Base-by-base conservation (phyloP, 2,329 filamentous ascomycete species). In the Pseudogymnoascus sp. region DNA sequence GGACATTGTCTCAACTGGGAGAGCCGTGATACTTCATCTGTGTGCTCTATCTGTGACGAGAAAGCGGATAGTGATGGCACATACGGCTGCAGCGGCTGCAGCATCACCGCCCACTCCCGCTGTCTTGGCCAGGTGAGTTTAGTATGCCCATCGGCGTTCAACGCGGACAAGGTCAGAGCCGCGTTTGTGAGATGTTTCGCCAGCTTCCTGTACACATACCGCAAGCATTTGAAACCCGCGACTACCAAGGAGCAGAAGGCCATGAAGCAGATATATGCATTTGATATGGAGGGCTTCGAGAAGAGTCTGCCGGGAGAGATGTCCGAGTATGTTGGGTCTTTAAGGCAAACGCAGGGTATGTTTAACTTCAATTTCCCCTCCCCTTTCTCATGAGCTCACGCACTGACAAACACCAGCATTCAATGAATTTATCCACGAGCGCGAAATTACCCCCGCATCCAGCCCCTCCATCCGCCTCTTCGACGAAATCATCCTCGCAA, bases 401-500 rank as follows among this genome's bases (percentile, higher is more conserved):
- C 18, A 78, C 77, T 80, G 64, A 78, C 73, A 12, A 76, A 74
- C 69, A 31, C 42, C 42, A 85, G 84, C 78, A 58, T 91, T 92
- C 72, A 91, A 91, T 67, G 89, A 93, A 72, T 94, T 94, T 73
- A 89, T 94, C 65, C 88, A 93, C 69, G 88, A 92, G 68, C 84
- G 90, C 52, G 90, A 94, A 74, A 85, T 79, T 21, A 83, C 81
- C 6, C 78, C 84, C 1, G 74, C 84, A 0, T 80, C 83, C 6
- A 81, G 89, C 65, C 82, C 88, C 0, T 74, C 80, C 1, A 85
- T 93, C 69, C 87, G 88, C 62, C 81, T 94, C 1, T 94, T 94
- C 69, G 90, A 94, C 73, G 88, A 92, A 72, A 86, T 94, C 69
- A 90, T 94, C 68, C 79, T 93, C 60, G 88, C 89, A 33, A 94